These are phyloP conservation scores for Dothistroma pini DNA, from an alignment of 2,329 filamentous ascomycete genomes.

Conservation along the genomic window DNA sequence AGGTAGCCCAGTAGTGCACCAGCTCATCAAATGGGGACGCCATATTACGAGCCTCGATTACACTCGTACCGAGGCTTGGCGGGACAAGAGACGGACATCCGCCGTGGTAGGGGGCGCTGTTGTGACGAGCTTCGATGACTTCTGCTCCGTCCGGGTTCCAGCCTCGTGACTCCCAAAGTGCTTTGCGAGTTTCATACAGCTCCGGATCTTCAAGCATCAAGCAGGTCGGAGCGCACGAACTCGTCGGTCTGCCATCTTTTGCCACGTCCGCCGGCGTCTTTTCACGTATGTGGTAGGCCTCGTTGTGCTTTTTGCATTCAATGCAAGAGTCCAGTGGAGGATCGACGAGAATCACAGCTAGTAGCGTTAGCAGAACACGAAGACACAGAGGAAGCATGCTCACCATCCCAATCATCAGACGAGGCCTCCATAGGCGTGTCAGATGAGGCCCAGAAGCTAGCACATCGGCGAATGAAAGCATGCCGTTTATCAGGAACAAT, in stretches of 20 bases:
- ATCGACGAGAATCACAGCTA: constrained; percentile 20
- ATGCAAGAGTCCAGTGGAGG: constrained; percentile 18
- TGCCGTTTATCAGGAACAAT: constrained; percentile 14
- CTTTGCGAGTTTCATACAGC: constrained; percentile 6
- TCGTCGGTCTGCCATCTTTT: not conserved
- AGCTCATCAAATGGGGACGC: constrained; percentile 18
- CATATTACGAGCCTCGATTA: not conserved
- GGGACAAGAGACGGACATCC: constrained; percentile 12
- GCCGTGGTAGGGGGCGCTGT: constrained; percentile 14
- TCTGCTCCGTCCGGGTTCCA: constrained; percentile 4
- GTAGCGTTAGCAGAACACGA: not conserved
- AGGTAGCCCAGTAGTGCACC: constrained; percentile 16
- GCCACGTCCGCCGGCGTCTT: not conserved
- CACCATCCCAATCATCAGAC: constrained; percentile 13
- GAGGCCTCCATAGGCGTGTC: not conserved
- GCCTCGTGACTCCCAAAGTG: constrained; percentile 11
- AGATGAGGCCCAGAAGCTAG: constrained; percentile 24
- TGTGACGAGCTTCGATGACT: constrained; percentile 11
- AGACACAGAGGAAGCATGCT: not conserved
- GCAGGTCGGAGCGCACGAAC: constrained; percentile 5
- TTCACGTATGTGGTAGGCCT: not conserved
- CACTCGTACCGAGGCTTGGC: constrained; percentile 1
- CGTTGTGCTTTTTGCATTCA: constrained; percentile 5
- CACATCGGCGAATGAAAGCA: constrained; percentile 23
- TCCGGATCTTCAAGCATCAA: constrained; percentile 15